Evolutionary conservation across 257 asterid species (phyloP).

Genomic region (Coffea canephora): DNA sequence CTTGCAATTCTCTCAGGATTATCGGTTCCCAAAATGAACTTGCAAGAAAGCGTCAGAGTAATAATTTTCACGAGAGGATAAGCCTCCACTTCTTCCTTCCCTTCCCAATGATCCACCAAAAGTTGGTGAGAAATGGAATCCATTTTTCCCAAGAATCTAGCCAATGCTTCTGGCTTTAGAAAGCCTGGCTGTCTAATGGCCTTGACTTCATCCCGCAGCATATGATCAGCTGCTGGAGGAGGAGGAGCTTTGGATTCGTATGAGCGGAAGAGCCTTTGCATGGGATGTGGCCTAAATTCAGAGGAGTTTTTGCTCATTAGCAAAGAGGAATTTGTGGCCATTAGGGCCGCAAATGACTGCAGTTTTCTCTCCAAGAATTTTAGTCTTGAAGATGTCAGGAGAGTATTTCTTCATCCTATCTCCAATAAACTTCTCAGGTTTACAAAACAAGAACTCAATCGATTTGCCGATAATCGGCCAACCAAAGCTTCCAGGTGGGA

Average conservation of each 20-base stretch:
- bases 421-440: constrained; percentile 60
- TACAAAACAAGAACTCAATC: constrained; percentile 46
- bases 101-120: constrained; percentile 34
- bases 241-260: constrained; percentile 31
- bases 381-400: constrained; percentile 56
- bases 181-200: constrained; percentile 62
- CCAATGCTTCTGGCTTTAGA: constrained; percentile 60
- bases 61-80: constrained; percentile 46
- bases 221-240: background rate
- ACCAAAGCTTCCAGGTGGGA: constrained; percentile 78
- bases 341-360: constrained; percentile 68
- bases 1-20: constrained; percentile 43
- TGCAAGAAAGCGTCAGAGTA: constrained; percentile 53
- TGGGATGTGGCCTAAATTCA: constrained; percentile 58
- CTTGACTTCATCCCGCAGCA: constrained; percentile 25
- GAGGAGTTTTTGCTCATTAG: constrained; percentile 61
- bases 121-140: constrained; percentile 37
- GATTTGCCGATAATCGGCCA: constrained; percentile 68
- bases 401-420: constrained; percentile 61
- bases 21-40: constrained; percentile 48
- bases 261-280: constrained; percentile 55
- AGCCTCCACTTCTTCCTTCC: constrained; percentile 31
- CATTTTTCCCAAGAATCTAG: constrained; percentile 47
- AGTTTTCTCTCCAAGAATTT: constrained; percentile 67
- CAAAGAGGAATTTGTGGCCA: constrained; percentile 68